These are phyloP conservation scores for Stemphylium beticola DNA, from an alignment of 2,329 filamentous ascomycete genomes.

Conservation along the genomic window DNA sequence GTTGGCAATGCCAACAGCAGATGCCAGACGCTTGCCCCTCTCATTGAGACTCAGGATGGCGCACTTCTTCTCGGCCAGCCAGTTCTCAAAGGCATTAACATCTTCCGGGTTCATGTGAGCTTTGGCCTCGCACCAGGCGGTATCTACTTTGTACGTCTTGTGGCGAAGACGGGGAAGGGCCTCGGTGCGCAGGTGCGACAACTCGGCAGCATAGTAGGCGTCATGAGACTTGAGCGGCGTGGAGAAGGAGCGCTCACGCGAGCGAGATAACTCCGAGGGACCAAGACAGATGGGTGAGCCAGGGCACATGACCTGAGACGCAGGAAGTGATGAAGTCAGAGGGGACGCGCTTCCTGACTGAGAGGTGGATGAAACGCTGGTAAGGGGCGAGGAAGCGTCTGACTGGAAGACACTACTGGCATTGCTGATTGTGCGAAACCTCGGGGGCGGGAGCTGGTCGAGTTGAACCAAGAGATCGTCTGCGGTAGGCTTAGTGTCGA, in stretches of 20 bases:
- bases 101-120: conserved; percentile 29
- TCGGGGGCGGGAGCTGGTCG: conserved; percentile 33
- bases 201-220: conserved; percentile 43
- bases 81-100: conserved; percentile 46
- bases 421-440: conserved; percentile 36
- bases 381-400: conserved; percentile 32
- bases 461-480: conserved; percentile 34
- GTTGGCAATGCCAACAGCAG: conserved; percentile 28
- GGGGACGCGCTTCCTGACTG: conserved; percentile 36
- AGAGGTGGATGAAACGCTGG: conserved; percentile 31
- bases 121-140: conserved; percentile 43
- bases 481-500: conserved; percentile 24
- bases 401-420: conserved; percentile 40
- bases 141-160: conserved; percentile 42
- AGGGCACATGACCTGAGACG: conserved; percentile 30
- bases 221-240: conserved; percentile 44
- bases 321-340: conserved; percentile 22
- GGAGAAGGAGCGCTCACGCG: conserved; percentile 43
- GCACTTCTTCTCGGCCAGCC: conserved; percentile 48
- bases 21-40: conserved; percentile 35
- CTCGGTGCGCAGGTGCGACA: conserved; percentile 49
- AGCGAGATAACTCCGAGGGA: conserved; percentile 17
- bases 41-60: conserved; percentile 43
- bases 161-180: conserved; percentile 54
- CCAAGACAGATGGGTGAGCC: conserved; percentile 42